Evolutionary conservation across 2,329 filamentous ascomycete genomes (phyloP).

Genomic region (Fusarium luffae): DNA sequence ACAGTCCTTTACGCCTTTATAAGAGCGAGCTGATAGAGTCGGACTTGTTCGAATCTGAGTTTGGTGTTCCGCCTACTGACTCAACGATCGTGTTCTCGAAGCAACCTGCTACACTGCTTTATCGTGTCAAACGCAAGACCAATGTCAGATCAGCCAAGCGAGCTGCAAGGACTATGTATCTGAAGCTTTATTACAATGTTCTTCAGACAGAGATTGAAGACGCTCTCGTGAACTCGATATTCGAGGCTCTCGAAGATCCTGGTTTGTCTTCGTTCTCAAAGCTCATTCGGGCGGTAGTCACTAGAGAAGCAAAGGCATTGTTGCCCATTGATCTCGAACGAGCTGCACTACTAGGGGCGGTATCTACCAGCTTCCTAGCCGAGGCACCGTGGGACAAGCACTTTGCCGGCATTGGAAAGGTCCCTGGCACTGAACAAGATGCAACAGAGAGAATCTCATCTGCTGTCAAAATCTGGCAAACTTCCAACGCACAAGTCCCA

Average conservation of each 20-base stretch:
- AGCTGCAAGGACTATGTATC: constrained; percentile 63
- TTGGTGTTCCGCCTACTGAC: constrained; percentile 63
- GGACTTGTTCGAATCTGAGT: constrained; percentile 73
- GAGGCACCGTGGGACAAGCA: constrained; percentile 60
- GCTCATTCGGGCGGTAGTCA: constrained; percentile 58
- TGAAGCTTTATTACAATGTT: constrained; percentile 80
- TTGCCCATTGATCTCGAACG: constrained; percentile 66
- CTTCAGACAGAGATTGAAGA: constrained; percentile 77
- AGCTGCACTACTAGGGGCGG: constrained; percentile 62
- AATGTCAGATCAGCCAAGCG: constrained; percentile 49
- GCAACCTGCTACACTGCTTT: constrained; percentile 83
- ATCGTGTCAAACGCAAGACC: constrained; percentile 75
- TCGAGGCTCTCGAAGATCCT: constrained; percentile 52
- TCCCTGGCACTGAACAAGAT: constrained; percentile 51
- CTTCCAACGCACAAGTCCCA: constrained; percentile 43
- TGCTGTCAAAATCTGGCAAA: constrained; percentile 51
- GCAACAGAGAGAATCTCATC: constrained; percentile 43
- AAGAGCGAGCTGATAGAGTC: constrained; percentile 77
- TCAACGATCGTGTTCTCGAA: constrained; percentile 77
- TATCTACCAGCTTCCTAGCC: constrained; percentile 61
- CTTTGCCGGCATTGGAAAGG: constrained; percentile 62
- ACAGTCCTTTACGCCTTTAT: constrained; percentile 79
- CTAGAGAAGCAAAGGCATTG: constrained; percentile 58
- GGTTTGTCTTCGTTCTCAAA: constrained; percentile 59
- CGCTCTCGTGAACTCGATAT: constrained; percentile 58